These are phyloP conservation scores for Fraxinus dipetala DNA, from an alignment of 305 asterid species.

Conservation along the genomic window DNA sequence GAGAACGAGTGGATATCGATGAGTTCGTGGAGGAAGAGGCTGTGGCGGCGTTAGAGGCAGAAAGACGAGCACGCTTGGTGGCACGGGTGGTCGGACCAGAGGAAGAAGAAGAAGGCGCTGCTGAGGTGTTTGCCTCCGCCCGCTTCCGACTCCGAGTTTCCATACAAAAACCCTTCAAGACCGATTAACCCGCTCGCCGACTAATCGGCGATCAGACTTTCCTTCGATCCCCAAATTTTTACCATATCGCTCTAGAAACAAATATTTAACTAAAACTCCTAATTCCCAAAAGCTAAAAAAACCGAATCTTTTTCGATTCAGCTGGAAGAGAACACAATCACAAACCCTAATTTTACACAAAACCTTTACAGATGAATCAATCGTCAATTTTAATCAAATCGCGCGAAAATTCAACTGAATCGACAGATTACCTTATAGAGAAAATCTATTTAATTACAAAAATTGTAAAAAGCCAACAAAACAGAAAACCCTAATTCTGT, in stretches of 20 bases:
- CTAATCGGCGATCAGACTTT: slow-evolving; percentile 77
- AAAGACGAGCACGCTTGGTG: slow-evolving; percentile 35
- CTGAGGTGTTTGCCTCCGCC: slow-evolving; percentile 98
- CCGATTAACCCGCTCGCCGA: slow-evolving; percentile 73
- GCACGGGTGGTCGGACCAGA: too few species aligned
- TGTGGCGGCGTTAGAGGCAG: slow-evolving; percentile 35
- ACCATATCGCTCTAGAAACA: slow-evolving; percentile 42
- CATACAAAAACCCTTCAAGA: slow-evolving; percentile 79
- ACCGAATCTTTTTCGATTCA: slow-evolving; percentile 36
- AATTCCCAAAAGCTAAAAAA: slow-evolving; percentile 35
- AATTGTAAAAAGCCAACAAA: not conserved
- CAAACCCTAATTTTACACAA: slow-evolving; percentile 20
- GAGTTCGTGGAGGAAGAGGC: slow-evolving; percentile 24
- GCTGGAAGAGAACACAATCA: slow-evolving; percentile 19
- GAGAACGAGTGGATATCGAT: slow-evolving; percentile 65
- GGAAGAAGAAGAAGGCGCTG: slow-evolving; percentile 52
- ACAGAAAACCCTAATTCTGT: slow-evolving; percentile 34
- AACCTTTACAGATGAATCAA: slow-evolving; percentile 5
- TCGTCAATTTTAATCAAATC: not conserved
- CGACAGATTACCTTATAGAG: not conserved
- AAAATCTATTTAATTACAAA: not conserved
- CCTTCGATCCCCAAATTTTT: slow-evolving; percentile 41
- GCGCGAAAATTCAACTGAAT: not conserved
- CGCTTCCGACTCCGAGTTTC: slow-evolving; percentile 99
- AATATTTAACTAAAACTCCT: slow-evolving; percentile 30